Conservation (phyloP, 139 green algal species). For the Parachlorella kessleri region DNA sequence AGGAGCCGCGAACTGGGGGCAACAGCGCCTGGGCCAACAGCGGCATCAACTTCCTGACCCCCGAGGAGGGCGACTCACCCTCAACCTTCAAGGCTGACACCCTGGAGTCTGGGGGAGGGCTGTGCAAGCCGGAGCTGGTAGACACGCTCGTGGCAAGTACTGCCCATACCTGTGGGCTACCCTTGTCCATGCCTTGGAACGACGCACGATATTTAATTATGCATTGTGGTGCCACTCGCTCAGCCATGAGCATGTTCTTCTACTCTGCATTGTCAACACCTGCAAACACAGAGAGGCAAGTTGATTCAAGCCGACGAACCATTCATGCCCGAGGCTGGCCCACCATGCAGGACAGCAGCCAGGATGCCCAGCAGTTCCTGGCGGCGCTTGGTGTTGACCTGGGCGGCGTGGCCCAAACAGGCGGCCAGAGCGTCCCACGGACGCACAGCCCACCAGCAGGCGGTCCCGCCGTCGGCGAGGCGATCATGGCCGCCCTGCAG, state of each 20-base stretch:
- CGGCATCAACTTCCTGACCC: constrained; percentile 74
- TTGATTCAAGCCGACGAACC: no score
- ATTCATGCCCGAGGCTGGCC: no score
- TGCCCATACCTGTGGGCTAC: no score
- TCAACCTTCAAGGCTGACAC: constrained; percentile 58
- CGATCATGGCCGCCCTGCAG: constrained; percentile 51
- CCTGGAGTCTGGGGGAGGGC: constrained; percentile 52
- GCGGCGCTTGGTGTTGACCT: constrained; percentile 45
- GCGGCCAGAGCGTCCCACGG: constrained; percentile 48
- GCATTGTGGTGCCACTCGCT: no score
- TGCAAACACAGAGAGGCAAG: no score
- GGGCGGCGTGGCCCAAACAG: constrained; percentile 50
- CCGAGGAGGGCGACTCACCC: constrained; percentile 25
- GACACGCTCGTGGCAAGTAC: constrained; percentile 56
- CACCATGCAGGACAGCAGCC: constrained; percentile 45
- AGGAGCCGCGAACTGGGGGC: constrained; percentile 61
- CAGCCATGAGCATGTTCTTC: no score
- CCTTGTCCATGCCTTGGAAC: no score
- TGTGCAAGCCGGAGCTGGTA: constrained; percentile 58
- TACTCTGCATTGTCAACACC: no score
- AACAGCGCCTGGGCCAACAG: constrained; percentile 74
- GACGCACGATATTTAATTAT: no score
- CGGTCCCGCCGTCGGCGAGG: constrained; percentile 61
- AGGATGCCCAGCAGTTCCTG: constrained; percentile 51
- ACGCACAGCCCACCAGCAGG: constrained; percentile 32